These are phyloP conservation scores for Platanthera guangdongensis DNA, from an alignment of 106 monocot species.

Conservation along the genomic window DNA sequence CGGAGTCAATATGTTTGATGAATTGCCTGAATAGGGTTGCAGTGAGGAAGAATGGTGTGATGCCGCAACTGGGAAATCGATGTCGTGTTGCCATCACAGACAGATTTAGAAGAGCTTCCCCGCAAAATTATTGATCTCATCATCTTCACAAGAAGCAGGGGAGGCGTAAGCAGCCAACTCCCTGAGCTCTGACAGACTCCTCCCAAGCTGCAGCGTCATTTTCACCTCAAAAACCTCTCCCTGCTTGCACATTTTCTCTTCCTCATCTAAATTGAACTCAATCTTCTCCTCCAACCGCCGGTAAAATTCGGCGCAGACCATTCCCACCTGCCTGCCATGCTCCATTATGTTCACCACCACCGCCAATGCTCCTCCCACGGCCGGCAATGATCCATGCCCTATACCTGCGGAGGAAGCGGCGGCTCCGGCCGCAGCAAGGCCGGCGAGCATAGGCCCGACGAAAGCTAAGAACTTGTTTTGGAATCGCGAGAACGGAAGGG, in stretches of 20 bases:
- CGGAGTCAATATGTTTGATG: neutral
- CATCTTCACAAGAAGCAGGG: conserved; percentile 8
- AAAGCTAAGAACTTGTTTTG: conserved; percentile 47
- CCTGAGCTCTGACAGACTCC: conserved; percentile 44
- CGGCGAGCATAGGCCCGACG: conserved; percentile 52
- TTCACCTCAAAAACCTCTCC: conserved; percentile 59
- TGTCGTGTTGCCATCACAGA: neutral
- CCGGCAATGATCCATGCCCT: conserved; percentile 16
- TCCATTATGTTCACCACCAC: conserved; percentile 19
- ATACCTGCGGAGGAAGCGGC: neutral
- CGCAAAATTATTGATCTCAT: conserved; percentile 44
- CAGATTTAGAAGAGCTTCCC: conserved; percentile 61
- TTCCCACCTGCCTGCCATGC: conserved; percentile 27
- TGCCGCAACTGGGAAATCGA: conserved; percentile 14
- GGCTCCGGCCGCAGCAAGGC: conserved; percentile 31
- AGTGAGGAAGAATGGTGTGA: too few species aligned
- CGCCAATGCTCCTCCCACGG: conserved; percentile 44
- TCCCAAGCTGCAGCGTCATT: conserved; percentile 62
- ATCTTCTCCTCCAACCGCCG: conserved; percentile 34
- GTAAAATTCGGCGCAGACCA: conserved; percentile 29
- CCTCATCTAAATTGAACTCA: conserved; percentile 23
- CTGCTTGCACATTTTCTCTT: conserved; percentile 36
- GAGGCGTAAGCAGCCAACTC: conserved; percentile 31
- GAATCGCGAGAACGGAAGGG: too few species aligned
- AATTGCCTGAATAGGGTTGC: neutral